Base-by-base conservation (phyloP, 495 filamentous ascomycete species). In the Podospora fimiseda region DNA sequence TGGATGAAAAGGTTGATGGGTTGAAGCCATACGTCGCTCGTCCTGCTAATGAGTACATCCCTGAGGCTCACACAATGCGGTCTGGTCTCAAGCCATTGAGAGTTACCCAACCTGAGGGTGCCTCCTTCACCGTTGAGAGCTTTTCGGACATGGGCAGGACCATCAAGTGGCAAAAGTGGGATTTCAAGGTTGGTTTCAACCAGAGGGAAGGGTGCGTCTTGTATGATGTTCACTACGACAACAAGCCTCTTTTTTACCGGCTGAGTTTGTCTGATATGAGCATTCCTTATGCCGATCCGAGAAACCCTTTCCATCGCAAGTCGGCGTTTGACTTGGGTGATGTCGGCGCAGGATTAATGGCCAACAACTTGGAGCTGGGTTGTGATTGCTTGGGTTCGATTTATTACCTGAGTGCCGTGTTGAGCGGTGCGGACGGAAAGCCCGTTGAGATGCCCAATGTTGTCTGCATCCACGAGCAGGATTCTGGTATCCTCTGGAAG, bases 271-370 rank as follows among this genome's bases (percentile, higher is more conserved):
- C 78, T 27, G 87, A 91, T 62, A 90, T 91, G 87, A 81, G 81
- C 43, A 85, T 90, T 15, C 87, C 87, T 2, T 90, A 91, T 56
- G 86, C 79, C 1, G 85, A 87, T 59, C 84, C 87, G 2, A 73
- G 86, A 1, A 73, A 78, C 8, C 87, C 87, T 0, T 88, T 82
- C 63, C 86, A 89, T 57, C 82, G 82, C 53, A 91, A 90, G 65
- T 80, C 84, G 14, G 87, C 87, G 0, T 91, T 91, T 58, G 87
- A 91, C 57, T 75, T 90, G 13, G 87, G 87, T 3, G 85, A 91
- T 57, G 86, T 76, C 40, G 87, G 87, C 0, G 80, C 85, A 3
- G 87, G 87, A 13, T 68, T 82, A 33, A 86, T 83, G 72, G 86
- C 87, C 16, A 90, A 90, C 63, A 86, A 88, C 57, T 76, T 90